phyloP scores from a whole-genome alignment of 2,329 filamentous ascomycete genomes.

The Fusarium sororula region DNA sequence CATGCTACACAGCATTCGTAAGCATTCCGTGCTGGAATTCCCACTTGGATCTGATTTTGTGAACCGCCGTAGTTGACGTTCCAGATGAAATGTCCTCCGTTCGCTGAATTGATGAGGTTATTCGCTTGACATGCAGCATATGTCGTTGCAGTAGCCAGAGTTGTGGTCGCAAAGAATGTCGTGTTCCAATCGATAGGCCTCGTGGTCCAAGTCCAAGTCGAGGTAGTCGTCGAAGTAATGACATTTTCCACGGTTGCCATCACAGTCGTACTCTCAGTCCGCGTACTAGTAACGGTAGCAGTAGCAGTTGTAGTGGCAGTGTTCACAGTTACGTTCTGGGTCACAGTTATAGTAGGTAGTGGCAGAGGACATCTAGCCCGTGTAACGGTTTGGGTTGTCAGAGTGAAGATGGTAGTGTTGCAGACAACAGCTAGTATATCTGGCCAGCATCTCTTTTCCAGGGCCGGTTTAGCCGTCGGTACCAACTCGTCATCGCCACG shows the following conservation, averaged over 20 bases:
- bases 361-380: not conserved
- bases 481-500: fast-evolving
- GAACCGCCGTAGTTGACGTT: not conserved
- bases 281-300: not conserved
- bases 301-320: not conserved
- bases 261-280: not conserved
- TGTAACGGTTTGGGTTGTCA: not conserved
- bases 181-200: not conserved
- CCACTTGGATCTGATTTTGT: not conserved
- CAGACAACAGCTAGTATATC: not conserved
- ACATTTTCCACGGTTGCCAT: not conserved
- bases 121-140: not conserved
- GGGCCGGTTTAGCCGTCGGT: too few relatives aligned
- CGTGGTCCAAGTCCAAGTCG: not conserved
- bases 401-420: not conserved
- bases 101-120: not conserved
- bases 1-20: not conserved
- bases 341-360: not conserved
- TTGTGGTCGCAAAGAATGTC: not conserved
- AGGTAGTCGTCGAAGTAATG: not conserved
- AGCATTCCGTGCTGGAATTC: not conserved
- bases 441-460: not conserved
- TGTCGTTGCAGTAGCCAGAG: not conserved
- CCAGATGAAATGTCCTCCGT: not conserved
- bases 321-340: not conserved